phyloP scores from a whole-genome alignment of 2,329 filamentous ascomycete species.

The Aureobasidium lini region DNA sequence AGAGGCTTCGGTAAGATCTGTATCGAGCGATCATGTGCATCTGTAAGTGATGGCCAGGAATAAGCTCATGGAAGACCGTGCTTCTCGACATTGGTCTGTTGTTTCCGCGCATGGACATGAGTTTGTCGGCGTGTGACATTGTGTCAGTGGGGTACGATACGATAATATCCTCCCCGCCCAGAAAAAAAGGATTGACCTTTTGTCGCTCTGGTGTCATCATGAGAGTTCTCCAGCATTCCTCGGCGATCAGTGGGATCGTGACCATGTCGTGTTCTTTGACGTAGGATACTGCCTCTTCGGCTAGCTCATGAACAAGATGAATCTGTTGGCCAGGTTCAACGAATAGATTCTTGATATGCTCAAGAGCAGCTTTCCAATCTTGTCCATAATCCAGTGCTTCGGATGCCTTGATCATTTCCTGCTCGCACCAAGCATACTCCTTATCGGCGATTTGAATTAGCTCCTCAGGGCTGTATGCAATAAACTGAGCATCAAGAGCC shows the following conservation, averaged over 20 bases:
- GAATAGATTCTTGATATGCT: conserved; percentile 49
- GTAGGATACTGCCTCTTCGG: conserved; percentile 45
- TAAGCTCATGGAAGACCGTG: conserved; percentile 56
- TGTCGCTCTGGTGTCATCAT: conserved; percentile 51
- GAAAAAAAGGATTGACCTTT: conserved; percentile 52
- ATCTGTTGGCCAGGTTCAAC: conserved; percentile 49
- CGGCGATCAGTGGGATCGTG: conserved; percentile 47
- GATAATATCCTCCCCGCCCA: conserved; percentile 47
- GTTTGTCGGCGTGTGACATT: conserved; percentile 48
- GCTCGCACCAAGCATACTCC: conserved; percentile 50
- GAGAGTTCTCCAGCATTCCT: conserved; percentile 48
- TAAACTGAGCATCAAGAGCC: conserved; percentile 50
- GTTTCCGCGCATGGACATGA: conserved; percentile 55
- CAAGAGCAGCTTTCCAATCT: conserved; percentile 47
- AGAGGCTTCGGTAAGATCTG: conserved; percentile 45
- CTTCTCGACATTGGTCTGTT: conserved; percentile 50
- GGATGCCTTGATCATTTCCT: conserved; percentile 47
- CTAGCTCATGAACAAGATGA: conserved; percentile 44
- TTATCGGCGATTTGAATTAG: conserved; percentile 44
- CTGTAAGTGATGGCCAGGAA: conserved; percentile 52
- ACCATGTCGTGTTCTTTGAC: conserved; percentile 49
- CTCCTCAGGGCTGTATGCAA: conserved; percentile 52
- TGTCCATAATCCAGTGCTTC: conserved; percentile 39
- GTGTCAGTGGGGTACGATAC: conserved; percentile 49
- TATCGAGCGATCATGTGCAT: conserved; percentile 41